These are phyloP conservation scores for Podospora sp. DNA, from an alignment of 495 filamentous ascomycete genomes.

Conservation along the genomic window DNA sequence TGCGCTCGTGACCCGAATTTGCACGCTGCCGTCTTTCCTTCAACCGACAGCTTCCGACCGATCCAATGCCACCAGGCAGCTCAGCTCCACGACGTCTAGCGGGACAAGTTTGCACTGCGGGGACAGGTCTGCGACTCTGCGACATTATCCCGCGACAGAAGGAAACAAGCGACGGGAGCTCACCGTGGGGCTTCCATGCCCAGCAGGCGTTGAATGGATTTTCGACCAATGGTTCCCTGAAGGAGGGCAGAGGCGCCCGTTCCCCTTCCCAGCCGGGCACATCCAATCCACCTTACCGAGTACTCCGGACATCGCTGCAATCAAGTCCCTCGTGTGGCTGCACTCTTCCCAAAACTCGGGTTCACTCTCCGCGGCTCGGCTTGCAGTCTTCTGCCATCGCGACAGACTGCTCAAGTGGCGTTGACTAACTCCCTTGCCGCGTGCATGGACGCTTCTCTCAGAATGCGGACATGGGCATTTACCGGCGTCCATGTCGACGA, in stretches of 20 bases:
- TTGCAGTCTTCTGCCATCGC: background rate
- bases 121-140: background rate
- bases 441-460: background rate
- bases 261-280: constrained; percentile 5
- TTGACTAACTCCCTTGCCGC: constrained; percentile 4
- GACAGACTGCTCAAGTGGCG: background rate
- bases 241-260: background rate
- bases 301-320: background rate
- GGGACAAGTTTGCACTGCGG: background rate
- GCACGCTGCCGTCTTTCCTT: background rate
- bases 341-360: background rate
- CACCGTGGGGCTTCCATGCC: background rate
- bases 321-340: background rate
- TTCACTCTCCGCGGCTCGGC: background rate
- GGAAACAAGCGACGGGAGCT: background rate
- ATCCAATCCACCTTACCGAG: too few species aligned
- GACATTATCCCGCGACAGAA: too few species aligned
- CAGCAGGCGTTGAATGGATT: background rate
- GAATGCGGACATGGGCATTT: background rate
- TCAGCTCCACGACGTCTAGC: background rate
- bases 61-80: background rate
- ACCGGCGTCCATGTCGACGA: background rate
- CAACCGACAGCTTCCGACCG: background rate
- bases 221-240: constrained; percentile 4
- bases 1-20: background rate